These are phyloP conservation scores for Monosporascus sp. DNA, from an alignment of 2,329 filamentous ascomycete species.

Conservation along the genomic window DNA sequence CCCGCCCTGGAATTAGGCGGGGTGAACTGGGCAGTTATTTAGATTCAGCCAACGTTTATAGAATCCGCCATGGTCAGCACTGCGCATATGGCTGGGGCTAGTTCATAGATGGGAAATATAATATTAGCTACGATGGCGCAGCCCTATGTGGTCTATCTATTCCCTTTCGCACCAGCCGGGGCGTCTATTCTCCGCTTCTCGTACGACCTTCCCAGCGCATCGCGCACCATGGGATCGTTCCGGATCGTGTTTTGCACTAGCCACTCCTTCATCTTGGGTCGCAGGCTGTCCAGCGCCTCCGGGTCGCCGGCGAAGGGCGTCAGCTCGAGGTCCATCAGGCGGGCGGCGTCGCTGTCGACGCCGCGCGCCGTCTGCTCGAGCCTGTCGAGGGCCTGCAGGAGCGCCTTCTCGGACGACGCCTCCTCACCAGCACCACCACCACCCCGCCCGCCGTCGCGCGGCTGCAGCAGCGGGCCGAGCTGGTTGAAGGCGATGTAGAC, in stretches of 20 bases:
- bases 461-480: slow-evolving; percentile 62
- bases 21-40: background rate
- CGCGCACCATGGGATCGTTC: slow-evolving; percentile 74
- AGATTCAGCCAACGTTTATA: background rate
- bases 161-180: slow-evolving; percentile 56
- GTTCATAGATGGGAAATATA: background rate
- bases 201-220: slow-evolving; percentile 67
- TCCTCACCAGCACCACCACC: slow-evolving; percentile 9
- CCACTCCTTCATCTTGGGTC: slow-evolving; percentile 75
- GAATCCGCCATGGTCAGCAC: background rate
- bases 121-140: no score
- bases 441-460: slow-evolving; percentile 17
- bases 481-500: slow-evolving; percentile 80
- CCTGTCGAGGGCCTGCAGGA: slow-evolving; percentile 61
- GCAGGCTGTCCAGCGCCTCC: slow-evolving; percentile 57
- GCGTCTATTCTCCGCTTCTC: slow-evolving; percentile 58
- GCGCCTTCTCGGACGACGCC: slow-evolving; percentile 40
- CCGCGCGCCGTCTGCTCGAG: slow-evolving; percentile 56
- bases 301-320: slow-evolving; percentile 75
- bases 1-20: background rate
- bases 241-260: slow-evolving; percentile 81
- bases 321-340: slow-evolving; percentile 72
- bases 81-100: background rate
- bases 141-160: slow-evolving; percentile 24
- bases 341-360: slow-evolving; percentile 63